Evolutionary conservation across 345 rosid species (phyloP), one percentile per base, ranked within the genome.

Genomic region (Camelina neglecta): DNA sequence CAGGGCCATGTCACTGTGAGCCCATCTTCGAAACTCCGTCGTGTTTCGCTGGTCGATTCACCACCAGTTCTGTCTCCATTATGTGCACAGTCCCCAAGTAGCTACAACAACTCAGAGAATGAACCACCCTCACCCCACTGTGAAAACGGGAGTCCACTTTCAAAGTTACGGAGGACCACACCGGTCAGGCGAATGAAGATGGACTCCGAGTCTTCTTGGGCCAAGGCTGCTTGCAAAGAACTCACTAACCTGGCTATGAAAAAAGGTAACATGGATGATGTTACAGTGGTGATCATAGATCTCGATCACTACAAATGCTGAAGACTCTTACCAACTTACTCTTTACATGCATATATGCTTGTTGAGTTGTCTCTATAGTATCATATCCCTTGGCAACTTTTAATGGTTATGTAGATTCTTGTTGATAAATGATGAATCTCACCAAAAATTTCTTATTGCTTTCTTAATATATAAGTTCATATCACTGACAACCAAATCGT

Each of bases 231-330:
- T 66, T 88, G 90, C 47, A 85, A 86, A 76, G 91, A 88, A 85
- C 92, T 93, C 24, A 82, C 81, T 38, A 80, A 83, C 76, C 86
- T 93, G 41, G 89, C 93, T 4, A 83, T 73, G 16, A 83, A 81
- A 67, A 85, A 89, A 76, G 95, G 95, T 39, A 88, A 88, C 65
- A 76, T 87, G 78, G 96, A 93, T 76, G 95, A 89, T 71, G 84
- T 90, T 42, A 93, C 93, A 29, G 90, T 87, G 73, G 83, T 88
- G 88, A 77, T 93, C 18, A 79, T 93, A 8, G 93, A 93, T 81
- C 69, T 88, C 13, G 77, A 75, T 66, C 82, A 73, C 57, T 89
- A 86, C 73, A 84, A 81, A 79, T 67, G 77, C 79, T 74, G 50
- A 74, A 66, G 44, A 73, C 23, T 13, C 23, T 42, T 51, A 31